A percentile compares a stretch with the other conserved stretches of the same genome.
phyloP scores from a whole-genome alignment of 2,329 filamentous ascomycete species.

The Alternaria sp. region DNA sequence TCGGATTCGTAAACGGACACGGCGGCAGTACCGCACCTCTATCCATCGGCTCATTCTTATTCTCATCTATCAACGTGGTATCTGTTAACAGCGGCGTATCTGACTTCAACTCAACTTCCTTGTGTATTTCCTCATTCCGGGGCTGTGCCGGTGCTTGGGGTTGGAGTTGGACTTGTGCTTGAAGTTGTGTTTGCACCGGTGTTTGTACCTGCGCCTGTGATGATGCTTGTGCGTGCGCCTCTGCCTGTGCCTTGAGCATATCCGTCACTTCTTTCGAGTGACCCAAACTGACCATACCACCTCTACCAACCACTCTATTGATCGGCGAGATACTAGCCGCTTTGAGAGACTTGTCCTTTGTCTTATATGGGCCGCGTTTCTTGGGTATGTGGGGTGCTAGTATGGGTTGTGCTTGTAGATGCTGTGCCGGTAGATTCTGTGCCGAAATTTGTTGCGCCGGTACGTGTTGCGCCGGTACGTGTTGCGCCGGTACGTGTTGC shows the following conservation, averaged over 20 bases:
- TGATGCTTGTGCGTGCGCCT: background rate
- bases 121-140: background rate
- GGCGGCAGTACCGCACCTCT: background rate
- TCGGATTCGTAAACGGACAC: background rate
- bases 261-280: background rate
- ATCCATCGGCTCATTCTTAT: background rate
- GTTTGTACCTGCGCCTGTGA: too few species aligned
- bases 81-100: background rate
- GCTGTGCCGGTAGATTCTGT: too few species aligned
- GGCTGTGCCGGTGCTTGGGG: background rate
- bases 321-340: background rate
- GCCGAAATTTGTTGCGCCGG: too few species aligned
- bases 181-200: too few species aligned
- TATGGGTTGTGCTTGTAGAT: background rate
- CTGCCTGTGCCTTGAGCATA: background rate
- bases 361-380: constrained; percentile 2
- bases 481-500: too few species aligned
- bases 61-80: background rate
- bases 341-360: background rate
- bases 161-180: background rate
- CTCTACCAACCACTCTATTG: background rate
- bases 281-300: background rate
- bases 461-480: too few species aligned
- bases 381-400: background rate
- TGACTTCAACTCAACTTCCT: background rate